Conservation (phyloP, 192 early-diverging fungal species). For the Coemansia furcata region DNA sequence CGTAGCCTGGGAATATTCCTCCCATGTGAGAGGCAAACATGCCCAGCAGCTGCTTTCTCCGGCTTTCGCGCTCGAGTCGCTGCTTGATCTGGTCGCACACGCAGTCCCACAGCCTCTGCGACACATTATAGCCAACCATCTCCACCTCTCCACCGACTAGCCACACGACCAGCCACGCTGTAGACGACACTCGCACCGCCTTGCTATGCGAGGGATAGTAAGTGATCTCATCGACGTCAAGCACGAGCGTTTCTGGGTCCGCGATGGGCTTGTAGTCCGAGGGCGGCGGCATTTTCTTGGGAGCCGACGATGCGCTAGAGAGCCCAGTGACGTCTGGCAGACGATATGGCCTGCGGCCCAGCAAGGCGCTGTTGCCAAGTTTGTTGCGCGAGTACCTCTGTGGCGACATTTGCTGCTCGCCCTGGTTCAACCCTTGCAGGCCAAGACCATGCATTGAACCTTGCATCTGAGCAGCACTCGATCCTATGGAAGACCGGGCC, state of each 20-base stretch:
- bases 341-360: slow-evolving; percentile 7
- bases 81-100: slow-evolving; percentile 50
- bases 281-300: slow-evolving; percentile 28
- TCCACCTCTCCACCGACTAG: slow-evolving; percentile 53
- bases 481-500: slow-evolving; percentile 15
- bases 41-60: slow-evolving; percentile 50
- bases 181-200: slow-evolving; percentile 13
- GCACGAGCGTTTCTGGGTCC: slow-evolving; percentile 32
- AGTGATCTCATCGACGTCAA: slow-evolving; percentile 33
- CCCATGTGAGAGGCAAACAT: slow-evolving; percentile 52
- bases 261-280: slow-evolving; percentile 53
- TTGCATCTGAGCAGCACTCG: slow-evolving; percentile 9
- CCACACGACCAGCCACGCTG: slow-evolving; percentile 48
- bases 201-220: slow-evolving; percentile 27
- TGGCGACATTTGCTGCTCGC: slow-evolving; percentile 2
- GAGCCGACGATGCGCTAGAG: background rate
- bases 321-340: slow-evolving; percentile 21
- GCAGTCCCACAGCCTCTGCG: slow-evolving; percentile 40
- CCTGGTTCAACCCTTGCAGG: slow-evolving; percentile 32
- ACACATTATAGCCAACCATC: slow-evolving; percentile 54
- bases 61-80: slow-evolving; percentile 50
- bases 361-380: background rate
- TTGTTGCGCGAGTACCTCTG: slow-evolving; percentile 10
- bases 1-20: slow-evolving; percentile 52
- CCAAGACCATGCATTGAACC: slow-evolving; percentile 35